phyloP scores from a whole-genome alignment of 1,139 yeast species.

The Sugiyamaella novakii region DNA sequence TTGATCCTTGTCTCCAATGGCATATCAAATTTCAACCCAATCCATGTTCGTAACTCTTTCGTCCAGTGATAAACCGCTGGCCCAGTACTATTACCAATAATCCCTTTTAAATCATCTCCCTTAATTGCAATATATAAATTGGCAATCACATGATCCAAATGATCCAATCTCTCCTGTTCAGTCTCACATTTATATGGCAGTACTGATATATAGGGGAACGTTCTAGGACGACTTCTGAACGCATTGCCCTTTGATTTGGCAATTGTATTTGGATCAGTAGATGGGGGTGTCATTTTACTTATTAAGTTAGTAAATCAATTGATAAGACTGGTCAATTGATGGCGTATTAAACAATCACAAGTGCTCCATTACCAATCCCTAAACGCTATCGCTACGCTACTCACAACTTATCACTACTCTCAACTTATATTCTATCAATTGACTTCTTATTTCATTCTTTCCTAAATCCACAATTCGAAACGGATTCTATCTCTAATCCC shows the following conservation, averaged over 20 bases:
- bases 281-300: no score
- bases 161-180: slow-evolving; percentile 68
- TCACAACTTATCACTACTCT: no score
- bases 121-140: slow-evolving; percentile 78
- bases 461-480: no score
- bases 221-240: slow-evolving; percentile 42
- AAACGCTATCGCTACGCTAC: no score
- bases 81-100: slow-evolving; percentile 63
- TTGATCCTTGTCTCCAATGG: slow-evolving; percentile 66
- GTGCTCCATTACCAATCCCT: no score
- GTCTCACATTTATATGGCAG: slow-evolving; percentile 80
- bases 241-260: not conserved
- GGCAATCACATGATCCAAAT: slow-evolving; percentile 74
- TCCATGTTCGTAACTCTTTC: slow-evolving; percentile 77
- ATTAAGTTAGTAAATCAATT: no score
- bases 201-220: slow-evolving; percentile 59
- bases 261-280: not conserved
- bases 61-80: slow-evolving; percentile 86
- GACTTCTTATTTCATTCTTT: no score
- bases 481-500: no score
- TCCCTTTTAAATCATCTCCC: slow-evolving; percentile 75
- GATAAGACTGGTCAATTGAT: no score
- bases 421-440: no score
- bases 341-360: no score
- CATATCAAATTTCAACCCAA: slow-evolving; percentile 78